Percentiles rank a stretch among this genome's conserved stretches.
These are phyloP conservation scores for Kandelia obovata DNA, from an alignment of 345 rosid genomes.

Conservation along the genomic window DNA sequence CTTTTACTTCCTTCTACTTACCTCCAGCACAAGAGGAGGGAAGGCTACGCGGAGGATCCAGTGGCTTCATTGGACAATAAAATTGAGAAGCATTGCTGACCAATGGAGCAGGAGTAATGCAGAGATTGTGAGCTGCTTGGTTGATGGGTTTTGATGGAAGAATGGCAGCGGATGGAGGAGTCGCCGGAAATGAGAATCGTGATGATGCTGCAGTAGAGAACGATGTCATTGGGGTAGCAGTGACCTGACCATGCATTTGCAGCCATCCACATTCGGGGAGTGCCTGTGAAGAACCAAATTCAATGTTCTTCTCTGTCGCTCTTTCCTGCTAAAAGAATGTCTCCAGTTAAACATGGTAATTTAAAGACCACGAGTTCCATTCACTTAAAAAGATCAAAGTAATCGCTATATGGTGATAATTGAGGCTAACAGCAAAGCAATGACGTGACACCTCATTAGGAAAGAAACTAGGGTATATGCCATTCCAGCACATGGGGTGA, in stretches of 20 bases:
- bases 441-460: constrained; percentile 47
- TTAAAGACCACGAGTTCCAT: not conserved
- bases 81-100: constrained; percentile 27
- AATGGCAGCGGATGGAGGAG: constrained; percentile 52
- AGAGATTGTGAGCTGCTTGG: constrained; percentile 35
- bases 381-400: too few species aligned
- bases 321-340: constrained; percentile 46
- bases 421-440: not conserved
- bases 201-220: constrained; percentile 98
- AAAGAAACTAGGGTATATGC: constrained; percentile 38
- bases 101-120: constrained; percentile 35
- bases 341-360: not conserved
- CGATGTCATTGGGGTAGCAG: constrained; percentile 45
- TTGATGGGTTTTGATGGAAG: constrained; percentile 47
- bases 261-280: constrained; percentile 57
- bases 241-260: constrained; percentile 58
- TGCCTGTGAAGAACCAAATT: constrained; percentile 41
- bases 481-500: constrained; percentile 44
- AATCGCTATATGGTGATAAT: not conserved
- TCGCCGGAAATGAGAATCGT: constrained; percentile 87
- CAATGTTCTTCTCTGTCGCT: constrained; percentile 41
- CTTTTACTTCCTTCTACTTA: not conserved
- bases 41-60: constrained; percentile 48
- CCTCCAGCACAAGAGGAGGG: not conserved
- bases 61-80: constrained; percentile 35